Conservation (phyloP, 2,329 filamentous ascomycete genomes). For the Fusarium algeriense region DNA sequence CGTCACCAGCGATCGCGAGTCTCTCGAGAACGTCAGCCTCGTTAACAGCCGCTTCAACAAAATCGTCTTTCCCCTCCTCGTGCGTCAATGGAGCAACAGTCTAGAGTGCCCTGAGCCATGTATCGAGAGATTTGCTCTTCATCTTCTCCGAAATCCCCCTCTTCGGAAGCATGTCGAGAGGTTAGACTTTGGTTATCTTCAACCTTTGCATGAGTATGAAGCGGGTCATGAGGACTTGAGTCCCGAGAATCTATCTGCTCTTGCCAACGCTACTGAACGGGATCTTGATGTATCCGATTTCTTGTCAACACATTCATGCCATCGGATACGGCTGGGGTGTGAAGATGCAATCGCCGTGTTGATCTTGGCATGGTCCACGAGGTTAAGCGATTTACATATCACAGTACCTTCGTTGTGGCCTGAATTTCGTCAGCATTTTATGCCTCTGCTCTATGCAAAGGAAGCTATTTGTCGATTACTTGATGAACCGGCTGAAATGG, state of each 20-base stretch:
- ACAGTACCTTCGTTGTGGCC: rapidly evolving
- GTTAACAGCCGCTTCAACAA: background rate
- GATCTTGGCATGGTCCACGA: background rate
- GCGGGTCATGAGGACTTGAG: background rate
- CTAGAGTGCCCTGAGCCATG: background rate
- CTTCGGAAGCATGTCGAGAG: background rate
- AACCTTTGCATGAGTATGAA: background rate
- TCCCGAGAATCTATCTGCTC: background rate
- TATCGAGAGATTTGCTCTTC: background rate
- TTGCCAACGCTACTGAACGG: background rate
- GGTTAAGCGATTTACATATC: background rate
- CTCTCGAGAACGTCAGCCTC: background rate
- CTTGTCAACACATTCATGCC: rapidly evolving
- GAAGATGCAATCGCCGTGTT: background rate
- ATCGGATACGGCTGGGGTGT: background rate
- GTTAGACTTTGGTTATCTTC: background rate
- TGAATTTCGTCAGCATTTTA: rapidly evolving
- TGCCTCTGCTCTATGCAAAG: background rate
- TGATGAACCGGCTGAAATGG: too few species aligned
- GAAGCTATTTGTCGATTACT: background rate
- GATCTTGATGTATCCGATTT: rapidly evolving
- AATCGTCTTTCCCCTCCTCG: background rate
- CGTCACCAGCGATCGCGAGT: rapidly evolving
- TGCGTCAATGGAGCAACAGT: background rate
- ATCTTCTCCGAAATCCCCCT: background rate